Percentiles rank a stretch among this genome's conserved stretches.
Evolutionary conservation across 306 rosid genomes (phyloP).

Genomic region (Aeschynomene evenia): DNA sequence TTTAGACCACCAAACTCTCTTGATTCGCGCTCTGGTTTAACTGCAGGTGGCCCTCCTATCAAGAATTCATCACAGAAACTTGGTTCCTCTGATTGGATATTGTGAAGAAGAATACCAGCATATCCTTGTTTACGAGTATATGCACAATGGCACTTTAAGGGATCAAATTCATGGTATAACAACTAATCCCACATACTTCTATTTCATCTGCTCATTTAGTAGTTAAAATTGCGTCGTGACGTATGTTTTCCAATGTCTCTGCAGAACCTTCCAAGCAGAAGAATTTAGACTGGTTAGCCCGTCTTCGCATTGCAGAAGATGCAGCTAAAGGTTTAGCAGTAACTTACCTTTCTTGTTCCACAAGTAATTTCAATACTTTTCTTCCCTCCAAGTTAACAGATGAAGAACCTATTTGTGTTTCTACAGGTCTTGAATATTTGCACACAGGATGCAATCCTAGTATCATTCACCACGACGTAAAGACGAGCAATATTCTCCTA

Average conservation of each 20-base stretch:
- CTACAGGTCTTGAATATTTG: slow-evolving; percentile 77
- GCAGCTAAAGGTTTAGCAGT: slow-evolving; percentile 74
- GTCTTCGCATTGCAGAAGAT: slow-evolving; percentile 80
- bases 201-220: slow-evolving; percentile 5
- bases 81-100: too few species aligned
- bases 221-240: slow-evolving; percentile 9
- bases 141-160: slow-evolving; percentile 78
- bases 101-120: too few species aligned
- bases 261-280: slow-evolving; percentile 51
- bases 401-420: slow-evolving; percentile 7
- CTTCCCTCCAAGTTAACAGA: slow-evolving; percentile 23
- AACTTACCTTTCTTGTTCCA: slow-evolving; percentile 27
- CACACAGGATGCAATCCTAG: slow-evolving; percentile 94
- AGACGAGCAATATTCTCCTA: slow-evolving; percentile 79
- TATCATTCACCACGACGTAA: slow-evolving; percentile 84
- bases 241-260: slow-evolving; percentile 21
- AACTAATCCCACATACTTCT: slow-evolving; percentile 29
- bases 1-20: neutral
- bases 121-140: too few species aligned
- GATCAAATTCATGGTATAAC: slow-evolving; percentile 71
- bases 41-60: slow-evolving; percentile 82
- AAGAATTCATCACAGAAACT: slow-evolving; percentile 85
- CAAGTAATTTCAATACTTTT: slow-evolving; percentile 12
- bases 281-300: slow-evolving; percentile 69
- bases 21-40: neutral